A percentile compares a stretch with the other conserved stretches of the same genome.
Evolutionary conservation across 1,284 basidiomycete genomes (phyloP).

Genomic region (Austroboletus niveus): DNA sequence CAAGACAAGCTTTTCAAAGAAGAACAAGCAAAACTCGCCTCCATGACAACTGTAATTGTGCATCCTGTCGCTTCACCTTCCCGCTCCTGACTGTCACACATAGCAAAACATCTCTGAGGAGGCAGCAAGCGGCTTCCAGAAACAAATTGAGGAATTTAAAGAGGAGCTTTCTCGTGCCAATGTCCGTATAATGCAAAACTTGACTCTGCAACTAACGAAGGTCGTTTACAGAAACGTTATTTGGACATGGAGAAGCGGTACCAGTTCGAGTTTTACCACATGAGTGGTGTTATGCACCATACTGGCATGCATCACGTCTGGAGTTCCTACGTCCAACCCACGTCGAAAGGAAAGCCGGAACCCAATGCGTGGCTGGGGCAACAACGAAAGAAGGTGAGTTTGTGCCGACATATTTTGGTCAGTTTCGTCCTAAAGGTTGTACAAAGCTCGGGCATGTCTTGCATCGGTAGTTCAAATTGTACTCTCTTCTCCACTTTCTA

Average conservation of each 20-base stretch:
- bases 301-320: constrained; percentile 65
- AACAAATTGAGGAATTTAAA: constrained; percentile 69
- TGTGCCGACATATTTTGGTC: neutral
- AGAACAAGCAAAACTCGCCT: constrained; percentile 55
- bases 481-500: neutral
- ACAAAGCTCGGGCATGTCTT: constrained; percentile 29
- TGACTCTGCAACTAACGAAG: neutral
- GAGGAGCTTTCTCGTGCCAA: constrained; percentile 66
- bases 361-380: constrained; percentile 59
- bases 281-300: constrained; percentile 74
- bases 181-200: constrained; percentile 35
- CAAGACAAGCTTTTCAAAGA: constrained; percentile 89
- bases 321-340: constrained; percentile 43
- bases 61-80: neutral
- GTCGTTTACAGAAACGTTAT: constrained; percentile 45
- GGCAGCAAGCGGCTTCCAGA: constrained; percentile 63
- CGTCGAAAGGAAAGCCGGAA: constrained; percentile 39
- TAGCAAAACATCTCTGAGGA: constrained; percentile 65
- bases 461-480: constrained; percentile 16
- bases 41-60: constrained; percentile 21
- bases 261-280: constrained; percentile 73
- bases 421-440: constrained; percentile 3
- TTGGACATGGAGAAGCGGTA: constrained; percentile 61
- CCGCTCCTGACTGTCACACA: constrained; percentile 7
- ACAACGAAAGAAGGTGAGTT: constrained; percentile 53